Conservation (phyloP, 495 filamentous ascomycete genomes). For the Penicillium steckii region DNA sequence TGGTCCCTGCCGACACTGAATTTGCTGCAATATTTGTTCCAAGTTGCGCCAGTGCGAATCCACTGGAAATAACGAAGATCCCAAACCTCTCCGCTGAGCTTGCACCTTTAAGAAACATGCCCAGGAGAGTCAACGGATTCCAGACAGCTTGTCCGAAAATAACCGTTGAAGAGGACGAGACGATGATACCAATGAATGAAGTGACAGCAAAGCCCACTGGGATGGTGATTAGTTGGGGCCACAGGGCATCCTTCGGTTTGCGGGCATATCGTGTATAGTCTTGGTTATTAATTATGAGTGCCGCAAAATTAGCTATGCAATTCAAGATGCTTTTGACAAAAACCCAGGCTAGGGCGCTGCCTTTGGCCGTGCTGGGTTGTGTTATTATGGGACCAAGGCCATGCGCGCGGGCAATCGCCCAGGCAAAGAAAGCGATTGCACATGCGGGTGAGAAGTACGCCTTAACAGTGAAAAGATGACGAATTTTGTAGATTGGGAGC, state of each 20-base stretch:
- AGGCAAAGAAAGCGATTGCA: conserved; percentile 82
- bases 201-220: conserved; percentile 81
- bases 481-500: conserved; percentile 53
- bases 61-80: conserved; percentile 77
- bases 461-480: conserved; percentile 92
- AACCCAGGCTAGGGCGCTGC: conserved; percentile 71
- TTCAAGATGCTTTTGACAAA: conserved; percentile 81
- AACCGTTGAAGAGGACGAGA: conserved; percentile 76
- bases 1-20: conserved; percentile 83
- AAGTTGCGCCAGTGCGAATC: conserved; percentile 83
- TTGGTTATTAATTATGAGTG: conserved; percentile 72
- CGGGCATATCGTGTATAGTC: conserved; percentile 83
- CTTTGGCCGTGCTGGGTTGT: conserved; percentile 60
- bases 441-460: conserved; percentile 76
- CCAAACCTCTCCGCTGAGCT: conserved; percentile 73
- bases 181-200: conserved; percentile 88
- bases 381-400: conserved; percentile 80
- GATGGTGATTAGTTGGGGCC: conserved; percentile 82
- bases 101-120: conserved; percentile 66
- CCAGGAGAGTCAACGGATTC: conserved; percentile 77
- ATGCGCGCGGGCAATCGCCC: conserved; percentile 76
- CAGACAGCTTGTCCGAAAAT: conserved; percentile 77
- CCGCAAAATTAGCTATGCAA: conserved; percentile 86
- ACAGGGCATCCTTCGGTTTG: conserved; percentile 76
- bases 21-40: conserved; percentile 93